phyloP scores from a whole-genome alignment of 2,329 filamentous ascomycete species.

The Pseudofabraea citricarpa region DNA sequence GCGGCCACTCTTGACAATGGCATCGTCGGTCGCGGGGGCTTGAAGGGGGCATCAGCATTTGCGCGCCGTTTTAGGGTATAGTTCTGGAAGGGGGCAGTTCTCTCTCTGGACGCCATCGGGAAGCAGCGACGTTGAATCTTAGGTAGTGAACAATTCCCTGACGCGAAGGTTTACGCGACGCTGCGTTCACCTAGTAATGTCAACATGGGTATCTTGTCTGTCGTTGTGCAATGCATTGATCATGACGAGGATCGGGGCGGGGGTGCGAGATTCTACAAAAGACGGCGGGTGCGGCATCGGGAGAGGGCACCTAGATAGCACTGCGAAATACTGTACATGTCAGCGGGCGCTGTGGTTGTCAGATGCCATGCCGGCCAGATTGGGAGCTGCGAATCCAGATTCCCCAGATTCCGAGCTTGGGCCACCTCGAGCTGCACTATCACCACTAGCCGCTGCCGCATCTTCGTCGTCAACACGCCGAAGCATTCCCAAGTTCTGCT shows the following conservation, averaged over 20 bases:
- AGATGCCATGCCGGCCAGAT: no score
- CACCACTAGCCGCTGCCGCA: neutral
- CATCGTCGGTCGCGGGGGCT: neutral
- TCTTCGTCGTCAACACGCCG: neutral
- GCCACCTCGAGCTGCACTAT: no score
- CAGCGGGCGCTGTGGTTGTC: no score
- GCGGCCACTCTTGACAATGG: neutral
- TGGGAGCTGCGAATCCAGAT: no score
- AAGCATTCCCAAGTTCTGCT: neutral
- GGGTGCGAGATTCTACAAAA: neutral
- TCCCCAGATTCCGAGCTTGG: neutral
- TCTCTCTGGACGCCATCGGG: neutral
- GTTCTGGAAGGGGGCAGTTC: neutral
- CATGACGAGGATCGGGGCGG: neutral
- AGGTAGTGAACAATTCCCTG: neutral
- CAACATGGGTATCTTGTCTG: neutral
- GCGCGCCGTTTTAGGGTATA: neutral
- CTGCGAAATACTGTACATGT: no score
- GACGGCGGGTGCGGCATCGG: no score
- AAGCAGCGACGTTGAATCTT: neutral
- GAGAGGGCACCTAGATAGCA: no score
- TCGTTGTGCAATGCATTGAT: neutral
- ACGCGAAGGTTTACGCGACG: conserved; percentile 3
- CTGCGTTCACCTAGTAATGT: neutral
- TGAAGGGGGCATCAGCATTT: neutral